phyloP scores from a whole-genome alignment of 2,329 filamentous ascomycete species.

The Amylocarpus encephaloides region DNA sequence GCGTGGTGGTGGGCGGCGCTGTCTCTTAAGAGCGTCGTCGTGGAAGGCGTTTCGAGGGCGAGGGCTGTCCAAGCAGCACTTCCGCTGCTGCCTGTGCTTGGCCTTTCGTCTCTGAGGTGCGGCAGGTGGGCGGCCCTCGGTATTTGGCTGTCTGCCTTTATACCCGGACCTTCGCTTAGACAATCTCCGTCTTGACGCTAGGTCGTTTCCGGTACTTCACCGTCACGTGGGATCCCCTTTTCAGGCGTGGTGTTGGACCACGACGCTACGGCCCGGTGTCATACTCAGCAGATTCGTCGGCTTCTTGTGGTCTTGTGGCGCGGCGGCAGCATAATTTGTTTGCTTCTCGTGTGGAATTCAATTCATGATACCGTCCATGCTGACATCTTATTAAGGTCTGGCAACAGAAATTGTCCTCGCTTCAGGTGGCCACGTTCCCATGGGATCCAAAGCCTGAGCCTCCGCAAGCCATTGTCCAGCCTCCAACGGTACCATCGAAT shows the following conservation, averaged over 20 bases:
- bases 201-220: slow-evolving; percentile 12
- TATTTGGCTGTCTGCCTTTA: slow-evolving; percentile 30
- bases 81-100: slow-evolving; percentile 17
- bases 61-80: not conserved
- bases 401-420: slow-evolving; percentile 82
- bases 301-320: slow-evolving; percentile 1
- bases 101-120: slow-evolving; percentile 10
- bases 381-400: slow-evolving; percentile 59
- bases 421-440: slow-evolving; percentile 81
- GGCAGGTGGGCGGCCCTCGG: slow-evolving; percentile 28
- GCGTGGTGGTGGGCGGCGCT: not conserved
- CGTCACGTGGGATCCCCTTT: slow-evolving; percentile 15
- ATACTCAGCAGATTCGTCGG: not conserved
- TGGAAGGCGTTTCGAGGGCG: not conserved
- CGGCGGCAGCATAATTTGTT: not conserved
- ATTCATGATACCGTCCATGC: slow-evolving; percentile 16
- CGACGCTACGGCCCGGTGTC: not conserved
- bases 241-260: not conserved
- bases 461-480: slow-evolving; percentile 35
- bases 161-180: slow-evolving; percentile 26
- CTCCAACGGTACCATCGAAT: slow-evolving; percentile 31
- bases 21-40: not conserved
- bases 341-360: not conserved
- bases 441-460: slow-evolving; percentile 86
- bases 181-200: slow-evolving; percentile 23